Evolutionary conservation across 1,284 basidiomycete species (phyloP), one percentile per base, ranked within the genome.

Genomic region (Leccinum angustisporum): DNA sequence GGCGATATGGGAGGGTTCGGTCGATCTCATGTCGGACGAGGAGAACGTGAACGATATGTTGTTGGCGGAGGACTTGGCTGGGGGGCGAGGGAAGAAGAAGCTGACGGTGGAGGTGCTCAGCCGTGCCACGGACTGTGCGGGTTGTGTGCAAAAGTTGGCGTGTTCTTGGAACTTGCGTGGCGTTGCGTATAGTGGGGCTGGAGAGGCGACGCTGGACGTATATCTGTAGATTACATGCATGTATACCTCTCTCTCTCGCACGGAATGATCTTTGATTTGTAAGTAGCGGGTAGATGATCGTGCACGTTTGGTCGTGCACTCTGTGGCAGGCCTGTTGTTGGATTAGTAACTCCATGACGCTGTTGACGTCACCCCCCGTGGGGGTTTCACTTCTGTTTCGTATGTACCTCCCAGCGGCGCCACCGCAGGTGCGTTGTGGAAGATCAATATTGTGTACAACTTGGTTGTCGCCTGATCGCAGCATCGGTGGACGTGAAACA

Each of bases 1-100:
- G 87, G 83, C 85, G 8, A 69, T 89, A 31, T 89, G 87, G 87
- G 84, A 88, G 68, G 77, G 69, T 4, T 59, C 62, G n/a, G 5
- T 77, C 21, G 76, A 78, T 40, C 48, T 87, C 13, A 66, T 74
- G 59, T 69, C 72, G 21, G 73, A 65, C 50, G 66, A 65, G 34
- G 63, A 65, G 40, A 38, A 34, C 25, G 2, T 57, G 34, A 56
- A 60, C n/a, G 56, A 14, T 8, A 58, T 54, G 59, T 18, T 31
- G 5, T 31, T 61, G 46, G 63, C 48, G 14, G 21, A 64, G 10
- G 73, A 78, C 43, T 30, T 72, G 60, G 52, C 53, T 21, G 48
- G 30, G 14, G 51, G 33, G 10, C 56, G 38, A 7, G 61, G 57
- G 16, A 52, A 57, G 33, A 68, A 65, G 54, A 68, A 65, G 53